phyloP scores from a whole-genome alignment of 1,139 yeast genomes.

The Sugiyamaella paludigena region DNA sequence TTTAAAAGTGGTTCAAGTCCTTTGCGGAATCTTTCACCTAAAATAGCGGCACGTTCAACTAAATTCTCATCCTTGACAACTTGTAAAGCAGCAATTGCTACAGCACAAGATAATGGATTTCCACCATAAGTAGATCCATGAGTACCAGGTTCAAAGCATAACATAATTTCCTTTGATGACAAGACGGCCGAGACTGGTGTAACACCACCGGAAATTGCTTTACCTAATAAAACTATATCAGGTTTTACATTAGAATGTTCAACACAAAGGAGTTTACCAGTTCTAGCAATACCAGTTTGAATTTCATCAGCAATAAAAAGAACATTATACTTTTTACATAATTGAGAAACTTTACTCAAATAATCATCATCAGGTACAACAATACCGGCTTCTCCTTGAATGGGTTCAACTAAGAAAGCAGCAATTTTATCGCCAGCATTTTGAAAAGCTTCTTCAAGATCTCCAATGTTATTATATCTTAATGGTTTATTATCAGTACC shows the following conservation, averaged over 20 bases:
- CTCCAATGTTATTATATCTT: slow-evolving; percentile 58
- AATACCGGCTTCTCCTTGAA: slow-evolving; percentile 98
- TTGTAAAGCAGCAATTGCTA: slow-evolving; percentile 89
- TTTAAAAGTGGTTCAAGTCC: slow-evolving; percentile 62
- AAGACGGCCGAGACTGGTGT: slow-evolving; percentile 89
- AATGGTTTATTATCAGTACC: slow-evolving; percentile 41
- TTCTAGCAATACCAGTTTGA: slow-evolving; percentile 97
- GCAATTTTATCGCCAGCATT: slow-evolving; percentile 90
- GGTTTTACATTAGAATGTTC: slow-evolving; percentile 86
- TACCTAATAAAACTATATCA: slow-evolving; percentile 83
- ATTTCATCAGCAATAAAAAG: slow-evolving; percentile 93
- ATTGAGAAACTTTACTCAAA: slow-evolving; percentile 64
- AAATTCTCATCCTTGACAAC: slow-evolving; percentile 86
- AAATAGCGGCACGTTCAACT: slow-evolving; percentile 68
- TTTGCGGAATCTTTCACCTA: slow-evolving; percentile 70
- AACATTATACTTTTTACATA: slow-evolving; percentile 82
- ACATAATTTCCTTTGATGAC: slow-evolving; percentile 85
- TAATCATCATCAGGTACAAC: slow-evolving; percentile 89
- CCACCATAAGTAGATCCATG: slow-evolving; percentile 99
- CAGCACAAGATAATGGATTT: slow-evolving; percentile 91
- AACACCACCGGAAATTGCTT: slow-evolving; percentile 95
- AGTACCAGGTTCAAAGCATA: slow-evolving; percentile 88
- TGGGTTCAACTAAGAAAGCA: slow-evolving; percentile 89
- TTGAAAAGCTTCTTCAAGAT: slow-evolving; percentile 76
- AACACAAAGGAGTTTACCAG: slow-evolving; percentile 89